A percentile compares a stretch with the other conserved stretches of the same genome.
Conservation (phyloP, 176 grass and related monocot species). For the Pharus latifolius region DNA sequence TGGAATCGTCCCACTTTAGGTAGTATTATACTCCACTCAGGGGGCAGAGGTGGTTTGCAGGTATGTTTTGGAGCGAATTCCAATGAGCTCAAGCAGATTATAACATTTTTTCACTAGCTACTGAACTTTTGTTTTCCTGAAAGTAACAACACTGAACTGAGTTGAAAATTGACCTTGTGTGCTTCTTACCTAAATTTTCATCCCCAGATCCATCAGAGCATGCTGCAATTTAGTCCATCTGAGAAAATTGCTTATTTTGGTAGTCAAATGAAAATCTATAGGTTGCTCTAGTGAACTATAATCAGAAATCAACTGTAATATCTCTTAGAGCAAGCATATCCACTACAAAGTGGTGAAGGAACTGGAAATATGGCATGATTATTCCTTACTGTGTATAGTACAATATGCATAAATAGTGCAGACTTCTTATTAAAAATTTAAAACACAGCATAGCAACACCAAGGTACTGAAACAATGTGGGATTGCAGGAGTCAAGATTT, state of each 20-base stretch:
- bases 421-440: no score
- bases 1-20: slow-evolving; percentile 50
- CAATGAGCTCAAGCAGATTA: background rate
- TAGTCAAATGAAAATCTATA: background rate
- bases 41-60: slow-evolving; percentile 57
- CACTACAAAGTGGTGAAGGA: background rate
- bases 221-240: background rate
- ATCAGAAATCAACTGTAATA: background rate
- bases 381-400: background rate
- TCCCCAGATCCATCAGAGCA: background rate
- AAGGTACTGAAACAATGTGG: slow-evolving; percentile 20
- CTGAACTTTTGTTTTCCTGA: background rate
- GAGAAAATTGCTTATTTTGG: background rate
- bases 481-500: slow-evolving; percentile 73
- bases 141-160: background rate
- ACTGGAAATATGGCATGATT: background rate
- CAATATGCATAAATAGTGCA: no score
- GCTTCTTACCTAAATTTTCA: background rate
- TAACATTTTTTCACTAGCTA: background rate
- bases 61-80: no score
- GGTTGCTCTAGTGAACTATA: background rate
- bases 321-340: background rate
- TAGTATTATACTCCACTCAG: slow-evolving; percentile 71
- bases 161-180: background rate
- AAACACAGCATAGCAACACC: background rate